A percentile compares a stretch with the other conserved stretches of the same genome.
Evolutionary conservation across 129 eudicot species (phyloP).

Genomic region (Centella asiatica): DNA sequence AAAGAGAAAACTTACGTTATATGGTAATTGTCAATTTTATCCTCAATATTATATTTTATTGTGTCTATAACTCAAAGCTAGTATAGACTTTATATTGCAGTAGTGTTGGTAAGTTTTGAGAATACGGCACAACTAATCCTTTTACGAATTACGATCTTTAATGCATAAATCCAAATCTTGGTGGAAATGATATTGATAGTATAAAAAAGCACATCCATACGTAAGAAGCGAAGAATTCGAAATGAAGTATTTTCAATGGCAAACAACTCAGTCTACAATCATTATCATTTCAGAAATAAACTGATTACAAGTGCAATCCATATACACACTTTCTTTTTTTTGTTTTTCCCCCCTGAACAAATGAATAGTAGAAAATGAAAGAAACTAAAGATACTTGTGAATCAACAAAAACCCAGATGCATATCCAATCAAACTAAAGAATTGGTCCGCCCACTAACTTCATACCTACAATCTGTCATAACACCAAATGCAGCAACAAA

Average conservation of each 20-base stretch:
- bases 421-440: constrained; percentile 15
- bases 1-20: too few species aligned
- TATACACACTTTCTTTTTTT: constrained; percentile 7
- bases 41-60: too few species aligned
- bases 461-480: constrained; percentile 11
- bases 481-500: constrained; percentile 17
- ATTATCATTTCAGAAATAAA: not conserved
- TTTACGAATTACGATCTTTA: too few species aligned
- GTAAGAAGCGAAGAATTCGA: not conserved
- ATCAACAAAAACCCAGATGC: constrained; percentile 1
- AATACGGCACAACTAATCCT: too few species aligned
- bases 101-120: too few species aligned
- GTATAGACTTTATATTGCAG: too few species aligned
- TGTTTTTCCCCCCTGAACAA: too few species aligned
- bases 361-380: not conserved
- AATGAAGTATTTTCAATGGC: not conserved
- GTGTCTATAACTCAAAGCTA: too few species aligned
- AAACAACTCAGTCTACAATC: constrained; percentile 3
- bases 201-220: not conserved
- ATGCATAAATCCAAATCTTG: too few species aligned
- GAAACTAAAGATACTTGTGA: not conserved
- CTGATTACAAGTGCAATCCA: constrained; percentile 4
- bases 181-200: too few species aligned
- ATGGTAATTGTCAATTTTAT: too few species aligned
- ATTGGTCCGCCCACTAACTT: constrained; percentile 11